phyloP scores from a whole-genome alignment of 2,329 filamentous ascomycete genomes.

The Zasmidium citrigriseum region DNA sequence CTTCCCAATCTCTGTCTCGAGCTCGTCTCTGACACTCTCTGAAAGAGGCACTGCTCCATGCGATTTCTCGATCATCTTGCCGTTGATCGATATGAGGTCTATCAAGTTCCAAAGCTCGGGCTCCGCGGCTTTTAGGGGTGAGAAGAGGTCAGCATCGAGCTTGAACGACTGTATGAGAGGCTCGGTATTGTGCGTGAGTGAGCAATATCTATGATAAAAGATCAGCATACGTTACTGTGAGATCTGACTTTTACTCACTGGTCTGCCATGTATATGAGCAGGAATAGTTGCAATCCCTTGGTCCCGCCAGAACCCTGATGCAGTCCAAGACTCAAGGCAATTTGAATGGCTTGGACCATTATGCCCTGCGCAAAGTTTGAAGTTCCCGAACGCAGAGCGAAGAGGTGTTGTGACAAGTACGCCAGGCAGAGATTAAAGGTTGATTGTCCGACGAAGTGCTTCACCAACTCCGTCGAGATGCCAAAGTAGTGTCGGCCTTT shows the following conservation, averaged over 20 bases:
- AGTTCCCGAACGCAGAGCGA: constrained; percentile 4
- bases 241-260: constrained; percentile 1
- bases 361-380: constrained; percentile 1
- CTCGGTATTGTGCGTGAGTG: constrained; percentile 4
- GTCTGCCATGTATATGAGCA: constrained; percentile 10
- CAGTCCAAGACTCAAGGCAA: constrained; percentile 1
- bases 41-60: neutral
- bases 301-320: neutral
- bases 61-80: constrained; percentile 1
- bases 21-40: neutral
- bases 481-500: constrained; percentile 2
- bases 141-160: neutral
- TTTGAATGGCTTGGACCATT: neutral
- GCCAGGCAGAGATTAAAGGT: constrained; percentile 7
- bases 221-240: neutral
- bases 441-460: constrained; percentile 1
- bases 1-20: constrained; percentile 5
- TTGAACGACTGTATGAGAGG: neutral
- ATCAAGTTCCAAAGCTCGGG: constrained; percentile 4
- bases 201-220: constrained; percentile 1
- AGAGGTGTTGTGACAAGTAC: constrained; percentile 7
- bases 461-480: constrained; percentile 2
- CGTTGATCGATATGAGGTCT: constrained; percentile 6
- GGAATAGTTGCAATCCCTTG: constrained; percentile 4
- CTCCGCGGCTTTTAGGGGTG: neutral